Conservation (phyloP, 495 filamentous ascomycete species). For the Terfezia boudieri region DNA sequence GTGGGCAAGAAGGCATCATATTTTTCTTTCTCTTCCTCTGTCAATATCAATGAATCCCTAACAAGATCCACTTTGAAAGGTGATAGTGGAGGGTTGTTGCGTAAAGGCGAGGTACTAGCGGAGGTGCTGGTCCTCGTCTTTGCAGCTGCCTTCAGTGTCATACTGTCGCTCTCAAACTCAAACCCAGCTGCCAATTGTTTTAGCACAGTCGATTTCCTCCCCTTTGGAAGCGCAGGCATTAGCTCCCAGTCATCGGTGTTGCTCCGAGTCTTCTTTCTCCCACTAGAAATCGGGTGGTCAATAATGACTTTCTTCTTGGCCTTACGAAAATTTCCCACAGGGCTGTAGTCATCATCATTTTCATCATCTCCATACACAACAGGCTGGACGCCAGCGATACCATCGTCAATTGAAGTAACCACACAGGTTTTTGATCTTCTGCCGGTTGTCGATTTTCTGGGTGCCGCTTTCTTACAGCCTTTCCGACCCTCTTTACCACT, state of each 20-base stretch:
- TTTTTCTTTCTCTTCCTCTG: not conserved
- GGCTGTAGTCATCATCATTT: not conserved
- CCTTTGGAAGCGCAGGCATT: constrained; percentile 10
- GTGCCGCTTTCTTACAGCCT: not conserved
- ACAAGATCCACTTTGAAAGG: not conserved
- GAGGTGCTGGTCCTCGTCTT: not conserved
- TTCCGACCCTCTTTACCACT: not conserved
- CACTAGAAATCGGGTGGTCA: not conserved
- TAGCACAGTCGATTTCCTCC: not conserved
- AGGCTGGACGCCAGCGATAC: not conserved
- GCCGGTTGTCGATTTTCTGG: not conserved
- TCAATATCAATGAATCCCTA: not conserved
- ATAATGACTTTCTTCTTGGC: not conserved
- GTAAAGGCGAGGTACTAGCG: not conserved
- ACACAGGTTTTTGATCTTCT: not conserved
- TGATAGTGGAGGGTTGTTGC: not conserved
- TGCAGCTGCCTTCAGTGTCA: not conserved
- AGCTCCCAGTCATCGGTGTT: constrained; percentile 8
- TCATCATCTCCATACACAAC: not conserved
- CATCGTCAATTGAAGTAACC: too few species aligned
- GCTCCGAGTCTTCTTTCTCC: constrained; percentile 9
- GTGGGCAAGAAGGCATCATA: not conserved
- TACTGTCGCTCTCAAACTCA: not conserved
- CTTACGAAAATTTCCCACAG: not conserved
- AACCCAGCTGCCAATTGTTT: not conserved